Conservation (phyloP, 208 protist species). For the Leishmania gerbilli region DNA sequence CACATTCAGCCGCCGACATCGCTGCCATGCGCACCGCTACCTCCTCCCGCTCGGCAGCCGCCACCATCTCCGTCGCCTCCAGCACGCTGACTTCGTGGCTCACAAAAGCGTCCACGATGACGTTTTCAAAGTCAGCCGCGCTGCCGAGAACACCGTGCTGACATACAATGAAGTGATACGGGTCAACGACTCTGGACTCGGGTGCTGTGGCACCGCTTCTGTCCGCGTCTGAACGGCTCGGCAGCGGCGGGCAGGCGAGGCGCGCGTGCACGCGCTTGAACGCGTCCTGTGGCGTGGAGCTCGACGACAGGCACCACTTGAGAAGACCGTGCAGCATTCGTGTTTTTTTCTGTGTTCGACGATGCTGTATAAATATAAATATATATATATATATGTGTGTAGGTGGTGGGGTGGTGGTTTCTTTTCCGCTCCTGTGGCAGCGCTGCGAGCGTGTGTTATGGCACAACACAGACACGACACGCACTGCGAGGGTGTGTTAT, state of each 20-base stretch:
- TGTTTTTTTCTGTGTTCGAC: not conserved
- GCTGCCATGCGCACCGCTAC: not conserved
- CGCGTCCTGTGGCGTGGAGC: slow-evolving; percentile 12
- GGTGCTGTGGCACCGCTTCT: not conserved
- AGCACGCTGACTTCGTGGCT: slow-evolving; percentile 33
- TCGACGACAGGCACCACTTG: not conserved
- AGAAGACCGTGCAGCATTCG: slow-evolving; percentile 14
- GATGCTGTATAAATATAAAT: not conserved
- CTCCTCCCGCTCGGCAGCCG: not conserved
- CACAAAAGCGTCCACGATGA: slow-evolving; percentile 38
- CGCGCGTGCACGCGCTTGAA: slow-evolving; percentile 13
- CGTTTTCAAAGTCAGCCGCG: slow-evolving; percentile 44
- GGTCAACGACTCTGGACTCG: slow-evolving; percentile 29
- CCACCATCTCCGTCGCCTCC: slow-evolving; percentile 22
- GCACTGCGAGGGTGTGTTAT: not conserved
- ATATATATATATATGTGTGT: not conserved
- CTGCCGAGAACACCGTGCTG: slow-evolving; percentile 70
- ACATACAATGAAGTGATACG: slow-evolving; percentile 63
- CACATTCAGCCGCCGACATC: not conserved
- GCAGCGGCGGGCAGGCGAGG: slow-evolving; percentile 11
- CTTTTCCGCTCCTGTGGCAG: not conserved
- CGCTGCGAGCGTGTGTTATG: not conserved
- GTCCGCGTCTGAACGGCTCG: not conserved
- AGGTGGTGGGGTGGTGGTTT: not conserved
- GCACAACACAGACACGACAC: not conserved